Conservation (phyloP, 352 stramenopile genomes). For the Blastocystis sp. region DNA sequence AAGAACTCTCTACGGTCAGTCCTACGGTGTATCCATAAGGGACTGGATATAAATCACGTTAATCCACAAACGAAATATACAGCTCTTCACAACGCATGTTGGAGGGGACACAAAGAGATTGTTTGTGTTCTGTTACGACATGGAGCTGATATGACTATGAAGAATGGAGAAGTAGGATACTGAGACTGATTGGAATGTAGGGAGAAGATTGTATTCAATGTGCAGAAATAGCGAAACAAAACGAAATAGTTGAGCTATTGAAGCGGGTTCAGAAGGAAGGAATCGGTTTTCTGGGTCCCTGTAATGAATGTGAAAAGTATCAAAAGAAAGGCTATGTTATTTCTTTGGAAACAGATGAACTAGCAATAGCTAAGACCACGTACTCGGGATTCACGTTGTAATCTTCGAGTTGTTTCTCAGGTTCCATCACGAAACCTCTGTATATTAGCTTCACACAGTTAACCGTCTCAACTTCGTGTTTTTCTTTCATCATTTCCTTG, state of each 20-base stretch:
- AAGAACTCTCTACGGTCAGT: conserved; percentile 36
- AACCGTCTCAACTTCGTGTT: not conserved
- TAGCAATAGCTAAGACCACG: conserved; percentile 35
- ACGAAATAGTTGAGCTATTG: conserved; percentile 19
- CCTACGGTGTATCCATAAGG: conserved; percentile 18
- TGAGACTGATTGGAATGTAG: not conserved
- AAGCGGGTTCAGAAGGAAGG: conserved; percentile 18
- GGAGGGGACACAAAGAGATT: conserved; percentile 52
- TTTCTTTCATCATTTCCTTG: not conserved
- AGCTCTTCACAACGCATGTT: conserved; percentile 48
- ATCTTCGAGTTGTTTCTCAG: not conserved
- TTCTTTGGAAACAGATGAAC: conserved; percentile 33
- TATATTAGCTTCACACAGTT: conserved; percentile 15
- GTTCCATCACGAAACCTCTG: conserved; percentile 27
- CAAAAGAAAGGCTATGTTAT: not conserved
- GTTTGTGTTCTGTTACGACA: conserved; percentile 25
- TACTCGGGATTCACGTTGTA: conserved; percentile 43
- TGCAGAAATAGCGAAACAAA: not conserved
- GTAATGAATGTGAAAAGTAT: conserved; percentile 1
- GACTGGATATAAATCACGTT: conserved; percentile 22
- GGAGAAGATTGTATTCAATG: conserved; percentile 7
- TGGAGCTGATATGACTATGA: conserved; percentile 37
- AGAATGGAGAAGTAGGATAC: not conserved
- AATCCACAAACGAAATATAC: conserved; percentile 62
- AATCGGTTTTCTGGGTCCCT: not conserved